Evolutionary conservation across 2,329 filamentous ascomycete species (phyloP).

Genomic region (Beauveria australis): DNA sequence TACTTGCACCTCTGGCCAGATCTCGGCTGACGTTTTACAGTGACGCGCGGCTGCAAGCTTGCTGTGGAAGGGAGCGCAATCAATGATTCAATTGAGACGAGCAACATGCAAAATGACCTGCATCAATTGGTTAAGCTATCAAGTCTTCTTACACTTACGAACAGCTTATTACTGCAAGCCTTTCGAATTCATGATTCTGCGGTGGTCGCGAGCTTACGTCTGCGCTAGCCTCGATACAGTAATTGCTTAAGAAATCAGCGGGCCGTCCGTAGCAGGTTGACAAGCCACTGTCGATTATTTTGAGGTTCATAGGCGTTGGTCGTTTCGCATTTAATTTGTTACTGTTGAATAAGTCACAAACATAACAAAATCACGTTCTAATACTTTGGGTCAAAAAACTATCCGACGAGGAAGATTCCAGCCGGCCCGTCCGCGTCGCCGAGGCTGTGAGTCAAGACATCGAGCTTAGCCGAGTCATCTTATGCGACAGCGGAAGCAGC

Average conservation of each 20-base stretch:
- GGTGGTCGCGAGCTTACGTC: no score
- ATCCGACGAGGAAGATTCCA: neutral
- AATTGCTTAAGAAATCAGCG: slow-evolving; percentile 7
- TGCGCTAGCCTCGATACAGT: slow-evolving; percentile 3
- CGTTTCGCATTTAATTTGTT: neutral
- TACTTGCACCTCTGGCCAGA: neutral
- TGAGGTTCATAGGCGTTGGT: neutral
- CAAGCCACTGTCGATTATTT: neutral
- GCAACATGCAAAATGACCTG: neutral
- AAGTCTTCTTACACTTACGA: no score
- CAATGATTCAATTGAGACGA: neutral
- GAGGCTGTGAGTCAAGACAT: neutral
- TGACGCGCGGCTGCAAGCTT: neutral
- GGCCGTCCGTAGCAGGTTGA: neutral
- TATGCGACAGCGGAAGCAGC: neutral
- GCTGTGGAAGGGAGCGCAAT: neutral
- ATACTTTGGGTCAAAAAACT: no score
- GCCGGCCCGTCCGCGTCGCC: neutral
- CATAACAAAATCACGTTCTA: no score
- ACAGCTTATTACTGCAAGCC: no score
- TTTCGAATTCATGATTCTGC: no score
- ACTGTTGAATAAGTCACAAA: neutral
- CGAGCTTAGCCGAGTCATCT: neutral
- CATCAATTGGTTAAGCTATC: no score
- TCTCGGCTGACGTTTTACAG: neutral